phyloP scores from a whole-genome alignment of 495 filamentous ascomycete genomes.

The Aspergillus sclerotioniger region DNA sequence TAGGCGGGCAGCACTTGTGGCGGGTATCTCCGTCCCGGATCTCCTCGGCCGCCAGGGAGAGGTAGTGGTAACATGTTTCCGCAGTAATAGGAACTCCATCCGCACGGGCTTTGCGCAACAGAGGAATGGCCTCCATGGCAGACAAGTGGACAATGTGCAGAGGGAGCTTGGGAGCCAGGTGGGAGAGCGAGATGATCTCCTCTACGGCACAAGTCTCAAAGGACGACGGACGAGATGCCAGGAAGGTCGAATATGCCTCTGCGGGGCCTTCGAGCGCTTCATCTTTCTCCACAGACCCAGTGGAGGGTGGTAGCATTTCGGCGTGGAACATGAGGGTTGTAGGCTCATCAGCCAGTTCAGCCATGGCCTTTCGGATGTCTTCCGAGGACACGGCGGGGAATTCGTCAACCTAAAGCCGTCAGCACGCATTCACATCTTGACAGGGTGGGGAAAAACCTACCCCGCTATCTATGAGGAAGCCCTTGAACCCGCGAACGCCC shows the following conservation, averaged over 20 bases:
- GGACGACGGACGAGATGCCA: constrained; percentile 81
- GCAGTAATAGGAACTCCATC: constrained; percentile 86
- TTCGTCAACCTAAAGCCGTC: constrained; percentile 70
- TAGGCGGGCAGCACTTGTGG: constrained; percentile 97
- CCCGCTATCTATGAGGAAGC: constrained; percentile 94
- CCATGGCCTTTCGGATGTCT: constrained; percentile 79
- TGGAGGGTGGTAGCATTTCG: constrained; percentile 91
- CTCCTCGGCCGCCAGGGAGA: constrained; percentile 83
- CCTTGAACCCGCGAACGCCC: constrained; percentile 95
- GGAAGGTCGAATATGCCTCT: constrained; percentile 82
- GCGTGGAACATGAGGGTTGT: constrained; percentile 98
- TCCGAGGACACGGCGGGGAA: constrained; percentile 83
- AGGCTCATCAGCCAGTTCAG: constrained; percentile 67
- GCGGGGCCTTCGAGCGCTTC: constrained; percentile 72
- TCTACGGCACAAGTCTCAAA: constrained; percentile 92
- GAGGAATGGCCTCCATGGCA: constrained; percentile 85
- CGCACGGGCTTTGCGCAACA: constrained; percentile 77
- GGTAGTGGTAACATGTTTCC: constrained; percentile 98
- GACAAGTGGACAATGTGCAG: constrained; percentile 95
- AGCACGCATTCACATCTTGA: constrained; percentile 12
- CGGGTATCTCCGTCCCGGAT: constrained; percentile 87
- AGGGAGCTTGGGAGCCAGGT: constrained; percentile 76
- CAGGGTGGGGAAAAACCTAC: constrained; percentile 53
- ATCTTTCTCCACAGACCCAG: constrained; percentile 72
- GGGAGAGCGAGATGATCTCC: constrained; percentile 77